A percentile compares a stretch with the other conserved stretches of the same genome.
Evolutionary conservation across 352 stramenopile genomes (phyloP).

Genomic region (Phytophthora uliginosa): DNA sequence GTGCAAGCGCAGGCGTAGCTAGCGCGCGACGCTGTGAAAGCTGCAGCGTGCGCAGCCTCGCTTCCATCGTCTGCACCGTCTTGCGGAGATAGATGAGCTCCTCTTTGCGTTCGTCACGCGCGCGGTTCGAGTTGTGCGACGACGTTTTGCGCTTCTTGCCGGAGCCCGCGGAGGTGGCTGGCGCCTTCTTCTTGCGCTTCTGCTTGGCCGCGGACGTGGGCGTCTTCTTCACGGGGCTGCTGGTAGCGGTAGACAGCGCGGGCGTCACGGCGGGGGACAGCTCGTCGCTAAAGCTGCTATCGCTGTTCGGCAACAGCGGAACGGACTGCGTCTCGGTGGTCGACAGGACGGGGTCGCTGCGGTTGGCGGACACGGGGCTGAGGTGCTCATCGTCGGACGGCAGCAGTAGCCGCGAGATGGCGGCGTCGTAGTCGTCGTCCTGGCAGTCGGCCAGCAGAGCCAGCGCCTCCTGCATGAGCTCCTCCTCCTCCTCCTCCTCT

Average conservation of each 20-base stretch:
- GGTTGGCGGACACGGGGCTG: constrained; percentile 33
- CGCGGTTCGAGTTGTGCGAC: constrained; percentile 64
- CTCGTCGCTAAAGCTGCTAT: constrained; percentile 9
- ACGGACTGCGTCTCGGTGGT: constrained; percentile 17
- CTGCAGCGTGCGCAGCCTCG: constrained; percentile 45
- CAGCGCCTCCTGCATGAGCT: constrained; percentile 56
- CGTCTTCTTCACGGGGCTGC: constrained; percentile 32
- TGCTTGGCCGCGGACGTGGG: constrained; percentile 23
- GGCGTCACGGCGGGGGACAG: constrained; percentile 22
- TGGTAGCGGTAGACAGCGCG: constrained; percentile 21
- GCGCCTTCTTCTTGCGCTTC: constrained; percentile 36
- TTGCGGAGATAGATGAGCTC: constrained; percentile 78
- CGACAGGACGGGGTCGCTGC: constrained; percentile 12
- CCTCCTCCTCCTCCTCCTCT: constrained; percentile 45
- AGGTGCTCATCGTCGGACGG: constrained; percentile 37
- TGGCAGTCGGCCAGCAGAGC: constrained; percentile 51
- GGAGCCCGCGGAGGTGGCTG: constrained; percentile 3
- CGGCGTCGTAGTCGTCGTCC: constrained; percentile 36
- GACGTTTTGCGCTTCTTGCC: constrained; percentile 59
- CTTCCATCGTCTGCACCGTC: constrained; percentile 64
- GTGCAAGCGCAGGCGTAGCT: constrained; percentile 27
- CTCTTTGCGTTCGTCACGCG: constrained; percentile 69
- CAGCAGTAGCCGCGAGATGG: constrained; percentile 49
- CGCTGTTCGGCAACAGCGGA: not conserved
- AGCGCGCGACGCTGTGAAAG: constrained; percentile 42